Percentiles rank a stretch among this genome's conserved stretches.
These are phyloP conservation scores for Saccharomycopsis schoenii DNA, from an alignment of 805 yeast species.

Conservation along the genomic window DNA sequence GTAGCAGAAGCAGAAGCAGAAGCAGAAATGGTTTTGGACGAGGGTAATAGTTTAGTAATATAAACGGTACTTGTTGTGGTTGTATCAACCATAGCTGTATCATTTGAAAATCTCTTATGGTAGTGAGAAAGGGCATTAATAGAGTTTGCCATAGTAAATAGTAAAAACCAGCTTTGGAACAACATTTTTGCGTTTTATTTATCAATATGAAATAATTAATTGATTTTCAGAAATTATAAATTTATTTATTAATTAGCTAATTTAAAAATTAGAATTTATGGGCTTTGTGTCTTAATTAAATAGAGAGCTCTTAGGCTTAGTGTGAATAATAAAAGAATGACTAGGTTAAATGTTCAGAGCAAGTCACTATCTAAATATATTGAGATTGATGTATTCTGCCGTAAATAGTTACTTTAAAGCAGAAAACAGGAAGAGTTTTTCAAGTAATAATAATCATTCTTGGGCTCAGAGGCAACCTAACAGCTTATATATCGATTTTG, in stretches of 20 bases:
- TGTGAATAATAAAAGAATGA: background rate
- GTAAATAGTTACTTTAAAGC: no score
- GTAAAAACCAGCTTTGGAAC: background rate
- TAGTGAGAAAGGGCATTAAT: background rate
- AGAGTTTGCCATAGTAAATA: background rate
- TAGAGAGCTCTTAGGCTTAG: background rate
- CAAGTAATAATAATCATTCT: no score
- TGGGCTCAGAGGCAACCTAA: no score
- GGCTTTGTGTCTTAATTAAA: background rate
- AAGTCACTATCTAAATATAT: no score
- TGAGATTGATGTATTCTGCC: no score
- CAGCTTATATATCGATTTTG: no score
- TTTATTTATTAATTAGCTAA: background rate
- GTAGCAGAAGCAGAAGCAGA: background rate
- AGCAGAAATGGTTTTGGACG: background rate
- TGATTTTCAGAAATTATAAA: background rate
- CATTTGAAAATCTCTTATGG: conserved; percentile 5
- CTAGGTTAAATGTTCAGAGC: background rate
- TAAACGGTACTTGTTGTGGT: conserved; percentile 5
- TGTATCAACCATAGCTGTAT: background rate
- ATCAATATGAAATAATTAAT: no score
- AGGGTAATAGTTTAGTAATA: background rate
- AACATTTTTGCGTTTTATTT: background rate
- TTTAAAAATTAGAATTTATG: background rate
- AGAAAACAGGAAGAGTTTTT: no score